Evolutionary conservation across 1,284 basidiomycete species (phyloP), one percentile per base, ranked within the genome.

Genomic region (Sphaerobolus stellatus): DNA sequence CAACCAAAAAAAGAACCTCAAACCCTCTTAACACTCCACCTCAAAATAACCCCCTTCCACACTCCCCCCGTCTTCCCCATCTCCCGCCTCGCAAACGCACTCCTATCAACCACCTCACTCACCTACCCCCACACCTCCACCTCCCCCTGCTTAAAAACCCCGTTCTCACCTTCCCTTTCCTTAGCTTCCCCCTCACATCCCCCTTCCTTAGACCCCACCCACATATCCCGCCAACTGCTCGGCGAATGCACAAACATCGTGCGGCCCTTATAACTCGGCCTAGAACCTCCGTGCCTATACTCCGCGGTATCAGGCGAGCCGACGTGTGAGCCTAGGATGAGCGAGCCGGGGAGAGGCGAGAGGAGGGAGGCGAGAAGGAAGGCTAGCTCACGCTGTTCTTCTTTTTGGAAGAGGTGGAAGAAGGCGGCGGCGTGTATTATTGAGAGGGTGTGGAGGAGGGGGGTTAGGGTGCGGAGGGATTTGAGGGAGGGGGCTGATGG

Each of bases 351-450:
- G 16, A 56, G 44, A 7, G 59, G 58, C 20, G 66, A 64, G 41
- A 77, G 61, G 2, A 76, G 58, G 3, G 68, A 62, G 1, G 65
- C 69, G 6, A 74, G 49, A 3, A 60, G 62, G 20, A 53, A 58
- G 2, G 70, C 74, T 38, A 71, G 54, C 18, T 58, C 50, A 4
- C 61, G 48, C 40, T 75, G 72, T 13, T 67, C 56, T 9, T 64
- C 68, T 48, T 75, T 63, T 1, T 60, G 58, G 52, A 75, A 75
- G 0, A 75, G 49, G 53, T 75, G 74, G 57, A 76, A 75, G 27
- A 75, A 64, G 2, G 65, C 59, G 0, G 65, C 50, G 3, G 64
- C 68, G 20, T 71, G 61, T 44, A 75, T 67, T 4, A 66, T 62
- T 1, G 67, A 59, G 44, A 67, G 62, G 13, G 59, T 66, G 1